phyloP scores from a whole-genome alignment of 805 yeast species.

The Saccharomycopsis olivae region DNA sequence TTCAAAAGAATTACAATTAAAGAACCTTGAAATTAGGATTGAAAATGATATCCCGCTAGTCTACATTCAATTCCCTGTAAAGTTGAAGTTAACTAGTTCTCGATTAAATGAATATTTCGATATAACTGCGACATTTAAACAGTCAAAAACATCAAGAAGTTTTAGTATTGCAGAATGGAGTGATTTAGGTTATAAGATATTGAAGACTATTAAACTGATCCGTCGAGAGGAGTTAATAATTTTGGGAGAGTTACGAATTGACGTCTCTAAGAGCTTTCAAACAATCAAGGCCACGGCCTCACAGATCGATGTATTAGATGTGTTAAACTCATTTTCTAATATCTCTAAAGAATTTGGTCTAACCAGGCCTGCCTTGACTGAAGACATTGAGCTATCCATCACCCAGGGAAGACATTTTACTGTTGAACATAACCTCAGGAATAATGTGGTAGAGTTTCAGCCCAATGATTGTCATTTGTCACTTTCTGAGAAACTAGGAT shows the following conservation, averaged over 20 bases:
- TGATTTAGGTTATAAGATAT: constrained; percentile 38
- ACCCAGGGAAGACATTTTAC: constrained; percentile 72
- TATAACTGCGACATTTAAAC: constrained; percentile 22
- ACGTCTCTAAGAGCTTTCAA: constrained; percentile 34
- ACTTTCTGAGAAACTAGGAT: constrained; percentile 25
- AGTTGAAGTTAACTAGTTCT: constrained; percentile 5
- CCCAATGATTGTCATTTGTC: constrained; percentile 25
- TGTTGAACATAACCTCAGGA: constrained; percentile 61
- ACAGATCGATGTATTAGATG: constrained; percentile 58
- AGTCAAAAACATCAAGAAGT: constrained; percentile 27
- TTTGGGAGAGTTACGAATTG: constrained; percentile 35
- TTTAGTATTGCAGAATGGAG: constrained; percentile 41
- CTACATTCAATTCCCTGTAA: constrained; percentile 13
- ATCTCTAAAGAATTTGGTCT: constrained; percentile 61
- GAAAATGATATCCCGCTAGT: constrained; percentile 17
- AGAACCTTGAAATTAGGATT: constrained; percentile 14
- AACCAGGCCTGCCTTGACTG: constrained; percentile 52
- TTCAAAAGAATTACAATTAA: constrained; percentile 3
- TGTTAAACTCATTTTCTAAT: constrained; percentile 58
- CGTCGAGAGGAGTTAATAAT: constrained; percentile 43
- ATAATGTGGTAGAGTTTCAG: constrained; percentile 30
- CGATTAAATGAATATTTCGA: constrained; percentile 2
- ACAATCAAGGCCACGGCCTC: constrained; percentile 41
- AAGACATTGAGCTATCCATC: constrained; percentile 38
- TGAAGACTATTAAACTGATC: constrained; percentile 36